Conservation (phyloP, 1,284 basidiomycete genomes). For the Vanrija humicola region DNA sequence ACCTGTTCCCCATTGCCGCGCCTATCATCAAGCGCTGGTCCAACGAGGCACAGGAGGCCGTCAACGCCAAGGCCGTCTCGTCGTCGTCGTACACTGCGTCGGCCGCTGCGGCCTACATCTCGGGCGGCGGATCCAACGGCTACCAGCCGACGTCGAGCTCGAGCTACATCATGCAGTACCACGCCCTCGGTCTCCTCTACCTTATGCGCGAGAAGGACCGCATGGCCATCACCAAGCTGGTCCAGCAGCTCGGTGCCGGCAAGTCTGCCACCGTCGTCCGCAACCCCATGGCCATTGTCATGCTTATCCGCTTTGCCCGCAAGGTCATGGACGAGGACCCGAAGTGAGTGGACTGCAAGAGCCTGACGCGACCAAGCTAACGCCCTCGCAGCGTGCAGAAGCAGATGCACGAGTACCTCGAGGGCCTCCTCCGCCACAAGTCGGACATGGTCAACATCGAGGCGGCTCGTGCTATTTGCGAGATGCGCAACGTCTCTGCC, state of each 20-base stretch:
- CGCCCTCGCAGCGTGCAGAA: constrained; percentile 65
- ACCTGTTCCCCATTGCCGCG: constrained; percentile 87
- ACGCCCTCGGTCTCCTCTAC: constrained; percentile 90
- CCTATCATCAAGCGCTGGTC: constrained; percentile 98
- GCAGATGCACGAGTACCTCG: constrained; percentile 90
- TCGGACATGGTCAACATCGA: constrained; percentile 99
- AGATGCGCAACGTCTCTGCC: constrained; percentile 78
- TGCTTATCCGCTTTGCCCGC: constrained; percentile 95
- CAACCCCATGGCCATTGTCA: constrained; percentile 97
- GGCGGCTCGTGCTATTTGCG: constrained; percentile 94
- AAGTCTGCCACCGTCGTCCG: constrained; percentile 77
- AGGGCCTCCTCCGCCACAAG: constrained; percentile 95
- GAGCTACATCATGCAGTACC: constrained; percentile 94
- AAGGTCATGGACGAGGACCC: constrained; percentile 98
- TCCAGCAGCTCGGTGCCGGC: constrained; percentile 84
- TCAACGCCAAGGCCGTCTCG: constrained; percentile 78
- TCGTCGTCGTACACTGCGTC: constrained; percentile 50
- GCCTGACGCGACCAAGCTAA: neutral
- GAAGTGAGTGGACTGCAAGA: constrained; percentile 61
- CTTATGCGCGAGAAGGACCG: constrained; percentile 94
- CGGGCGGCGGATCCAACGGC: constrained; percentile 42
- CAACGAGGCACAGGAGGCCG: constrained; percentile 96
- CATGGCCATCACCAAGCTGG: constrained; percentile 99
- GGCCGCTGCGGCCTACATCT: constrained; percentile 57
- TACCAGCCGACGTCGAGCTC: constrained; percentile 79